phyloP scores from a whole-genome alignment of 2,329 filamentous ascomycete species.

The Neospermospora avenae region DNA sequence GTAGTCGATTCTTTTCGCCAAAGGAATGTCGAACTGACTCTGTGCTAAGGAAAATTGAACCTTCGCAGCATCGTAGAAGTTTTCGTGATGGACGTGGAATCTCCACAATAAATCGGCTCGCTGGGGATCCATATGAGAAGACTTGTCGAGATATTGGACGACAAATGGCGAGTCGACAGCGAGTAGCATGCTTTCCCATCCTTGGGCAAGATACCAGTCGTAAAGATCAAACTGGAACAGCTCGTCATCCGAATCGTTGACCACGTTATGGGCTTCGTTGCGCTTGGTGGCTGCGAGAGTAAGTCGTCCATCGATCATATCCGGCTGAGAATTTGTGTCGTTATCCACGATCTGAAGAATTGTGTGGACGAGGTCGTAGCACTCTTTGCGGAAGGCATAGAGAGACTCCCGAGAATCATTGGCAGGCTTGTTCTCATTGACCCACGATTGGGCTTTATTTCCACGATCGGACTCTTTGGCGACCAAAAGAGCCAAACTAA shows the following conservation, averaged over 20 bases:
- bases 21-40: slow-evolving; percentile 73
- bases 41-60: slow-evolving; percentile 83
- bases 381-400: slow-evolving; percentile 70
- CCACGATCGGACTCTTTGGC: slow-evolving; percentile 83
- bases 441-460: slow-evolving; percentile 79
- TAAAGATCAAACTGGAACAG: slow-evolving; percentile 97
- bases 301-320: slow-evolving; percentile 72
- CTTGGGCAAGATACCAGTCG: slow-evolving; percentile 89
- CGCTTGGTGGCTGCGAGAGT: slow-evolving; percentile 75
- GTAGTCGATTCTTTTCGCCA: slow-evolving; percentile 84
- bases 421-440: slow-evolving; percentile 75
- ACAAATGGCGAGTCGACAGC: slow-evolving; percentile 83
- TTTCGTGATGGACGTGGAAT: slow-evolving; percentile 81
- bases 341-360: slow-evolving; percentile 75
- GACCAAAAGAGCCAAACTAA: slow-evolving; percentile 80
- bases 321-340: slow-evolving; percentile 64
- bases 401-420: slow-evolving; percentile 65
- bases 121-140: slow-evolving; percentile 66
- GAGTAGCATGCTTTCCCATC: slow-evolving; percentile 81
- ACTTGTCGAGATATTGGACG: slow-evolving; percentile 77
- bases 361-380: slow-evolving; percentile 85
- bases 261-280: slow-evolving; percentile 84
- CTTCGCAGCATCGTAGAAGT: slow-evolving; percentile 81
- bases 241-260: slow-evolving; percentile 84
- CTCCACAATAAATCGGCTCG: slow-evolving; percentile 91